Evolutionary conservation across 2,329 filamentous ascomycete species (phyloP).

Genomic region (Fusarium sp.): DNA sequence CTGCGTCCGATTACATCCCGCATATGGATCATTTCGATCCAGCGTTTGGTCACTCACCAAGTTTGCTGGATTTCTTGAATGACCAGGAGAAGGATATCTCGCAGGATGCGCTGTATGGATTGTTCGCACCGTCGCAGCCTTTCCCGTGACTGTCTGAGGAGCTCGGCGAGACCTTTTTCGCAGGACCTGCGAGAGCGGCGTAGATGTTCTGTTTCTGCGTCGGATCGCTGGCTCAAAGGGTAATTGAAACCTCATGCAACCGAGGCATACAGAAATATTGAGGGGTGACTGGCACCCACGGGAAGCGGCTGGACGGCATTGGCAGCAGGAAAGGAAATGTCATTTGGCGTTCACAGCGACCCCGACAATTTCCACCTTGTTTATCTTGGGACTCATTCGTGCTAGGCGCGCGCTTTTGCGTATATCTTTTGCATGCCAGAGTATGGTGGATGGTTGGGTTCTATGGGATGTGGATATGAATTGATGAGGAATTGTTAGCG

Average conservation of each 20-base stretch:
- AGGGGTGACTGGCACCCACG: neutral
- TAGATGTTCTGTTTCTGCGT: constrained; percentile 1
- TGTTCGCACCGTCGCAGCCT: constrained; percentile 44
- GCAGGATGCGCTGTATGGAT: constrained; percentile 44
- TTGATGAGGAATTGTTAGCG: constrained; percentile 13
- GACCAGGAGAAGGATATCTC: constrained; percentile 46
- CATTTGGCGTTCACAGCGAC: neutral
- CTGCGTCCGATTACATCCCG: constrained; percentile 31
- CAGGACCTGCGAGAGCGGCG: constrained; percentile 19
- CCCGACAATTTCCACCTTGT: neutral
- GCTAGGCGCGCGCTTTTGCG: neutral
- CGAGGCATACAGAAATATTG: neutral
- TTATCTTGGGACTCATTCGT: no score
- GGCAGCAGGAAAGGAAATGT: neutral
- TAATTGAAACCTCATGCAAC: neutral
- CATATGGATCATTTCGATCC: constrained; percentile 41
- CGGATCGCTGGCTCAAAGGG: neutral
- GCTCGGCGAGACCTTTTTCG: constrained; percentile 31
- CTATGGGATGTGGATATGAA: constrained; percentile 3
- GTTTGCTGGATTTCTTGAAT: constrained; percentile 42
- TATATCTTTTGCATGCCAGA: neutral
- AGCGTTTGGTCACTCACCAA: constrained; percentile 38
- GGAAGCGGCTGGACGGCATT: neutral
- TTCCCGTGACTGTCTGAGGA: constrained; percentile 40
- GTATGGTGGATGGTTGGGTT: neutral